Conservation (phyloP, 2,329 filamentous ascomycete species). For the Venturia nashicola region DNA sequence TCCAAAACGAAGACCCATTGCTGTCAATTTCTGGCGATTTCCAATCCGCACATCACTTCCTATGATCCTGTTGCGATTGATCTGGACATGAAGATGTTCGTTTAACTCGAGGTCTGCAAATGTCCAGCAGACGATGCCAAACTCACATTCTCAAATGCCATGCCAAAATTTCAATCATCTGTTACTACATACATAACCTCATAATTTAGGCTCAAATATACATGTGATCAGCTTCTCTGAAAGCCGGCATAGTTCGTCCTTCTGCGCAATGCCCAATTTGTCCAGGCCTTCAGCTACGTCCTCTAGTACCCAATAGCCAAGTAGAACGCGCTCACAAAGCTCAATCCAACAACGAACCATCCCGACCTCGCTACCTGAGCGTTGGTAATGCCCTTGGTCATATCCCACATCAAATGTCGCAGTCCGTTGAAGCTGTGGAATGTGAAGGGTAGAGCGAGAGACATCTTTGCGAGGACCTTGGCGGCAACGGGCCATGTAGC, state of each 20-base stretch:
- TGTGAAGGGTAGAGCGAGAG: constrained; percentile 51
- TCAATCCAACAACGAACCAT: constrained; percentile 49
- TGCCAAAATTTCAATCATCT: neutral
- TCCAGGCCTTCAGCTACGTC: neutral
- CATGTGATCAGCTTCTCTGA: neutral
- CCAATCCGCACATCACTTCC: too few species aligned
- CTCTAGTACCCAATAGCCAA: constrained; percentile 4
- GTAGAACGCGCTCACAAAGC: constrained; percentile 33
- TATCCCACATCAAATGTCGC: constrained; percentile 61
- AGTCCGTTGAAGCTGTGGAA: constrained; percentile 59
- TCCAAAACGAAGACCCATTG: too few species aligned
- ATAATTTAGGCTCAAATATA: neutral
- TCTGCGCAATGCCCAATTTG: neutral
- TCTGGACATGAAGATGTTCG: too few species aligned
- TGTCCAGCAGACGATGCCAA: neutral
- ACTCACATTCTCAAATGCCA: neutral
- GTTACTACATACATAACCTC: neutral
- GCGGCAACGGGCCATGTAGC: constrained; percentile 45
- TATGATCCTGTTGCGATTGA: too few species aligned
- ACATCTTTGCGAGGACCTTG: constrained; percentile 48
- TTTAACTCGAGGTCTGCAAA: too few species aligned
- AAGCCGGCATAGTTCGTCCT: neutral
- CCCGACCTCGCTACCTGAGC: constrained; percentile 52
- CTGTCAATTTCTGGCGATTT: too few species aligned
- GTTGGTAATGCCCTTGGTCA: constrained; percentile 49